These are phyloP conservation scores for Didymella pomorum DNA, from an alignment of 2,329 filamentous ascomycete genomes.

Conservation along the genomic window DNA sequence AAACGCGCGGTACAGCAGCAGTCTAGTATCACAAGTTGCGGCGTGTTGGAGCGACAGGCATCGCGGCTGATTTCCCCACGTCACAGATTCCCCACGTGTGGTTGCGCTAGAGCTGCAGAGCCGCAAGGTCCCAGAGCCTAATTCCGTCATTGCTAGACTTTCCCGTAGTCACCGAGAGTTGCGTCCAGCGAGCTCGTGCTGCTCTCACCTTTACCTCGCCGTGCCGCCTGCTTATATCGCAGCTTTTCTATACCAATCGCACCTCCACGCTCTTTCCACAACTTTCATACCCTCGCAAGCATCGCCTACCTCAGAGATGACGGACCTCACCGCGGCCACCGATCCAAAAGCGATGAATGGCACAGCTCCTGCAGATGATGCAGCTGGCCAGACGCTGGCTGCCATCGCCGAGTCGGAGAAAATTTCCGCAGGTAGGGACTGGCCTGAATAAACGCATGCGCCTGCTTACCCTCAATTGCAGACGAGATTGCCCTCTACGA, in stretches of 20 bases:
- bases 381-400: constrained; percentile 48
- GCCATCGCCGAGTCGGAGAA: constrained; percentile 51
- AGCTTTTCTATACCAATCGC: not conserved
- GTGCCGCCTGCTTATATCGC: not conserved
- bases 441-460: not conserved
- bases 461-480: constrained; percentile 43
- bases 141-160: constrained; percentile 18
- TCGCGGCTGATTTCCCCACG: not conserved
- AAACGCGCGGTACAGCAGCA: not conserved
- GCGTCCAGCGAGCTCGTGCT: not conserved
- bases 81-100: constrained; percentile 13
- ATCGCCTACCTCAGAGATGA: constrained; percentile 26
- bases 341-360: constrained; percentile 33
- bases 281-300: not conserved
- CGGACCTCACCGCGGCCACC: constrained; percentile 22
- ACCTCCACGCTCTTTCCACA: not conserved
- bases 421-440: constrained; percentile 50
- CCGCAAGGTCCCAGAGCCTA: constrained; percentile 17
- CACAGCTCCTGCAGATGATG: constrained; percentile 42
- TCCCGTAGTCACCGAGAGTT: constrained; percentile 11
- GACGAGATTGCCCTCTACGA: constrained; percentile 98
- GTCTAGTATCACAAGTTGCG: not conserved
- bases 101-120: constrained; percentile 18
- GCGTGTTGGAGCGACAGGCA: constrained; percentile 2
- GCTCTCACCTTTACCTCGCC: constrained; percentile 10